Percentiles rank a stretch among this genome's conserved stretches.
These are phyloP conservation scores for Tuber brumale DNA, from an alignment of 495 filamentous ascomycete genomes.

Conservation along the genomic window DNA sequence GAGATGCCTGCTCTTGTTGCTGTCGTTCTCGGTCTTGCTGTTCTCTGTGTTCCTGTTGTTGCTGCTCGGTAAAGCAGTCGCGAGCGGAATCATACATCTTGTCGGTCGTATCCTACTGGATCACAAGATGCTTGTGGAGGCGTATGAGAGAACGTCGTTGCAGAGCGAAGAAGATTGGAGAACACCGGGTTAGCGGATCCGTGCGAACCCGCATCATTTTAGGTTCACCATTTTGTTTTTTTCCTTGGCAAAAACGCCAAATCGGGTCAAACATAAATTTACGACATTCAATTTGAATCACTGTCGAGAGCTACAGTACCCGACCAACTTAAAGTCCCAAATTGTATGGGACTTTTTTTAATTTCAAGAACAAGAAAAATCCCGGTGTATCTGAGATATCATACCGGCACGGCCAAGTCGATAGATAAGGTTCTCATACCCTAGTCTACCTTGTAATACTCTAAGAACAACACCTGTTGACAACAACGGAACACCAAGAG, in stretches of 20 bases:
- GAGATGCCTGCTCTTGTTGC: constrained; percentile 3
- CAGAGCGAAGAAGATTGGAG: not conserved
- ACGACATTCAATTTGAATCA: not conserved
- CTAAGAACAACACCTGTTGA: not conserved
- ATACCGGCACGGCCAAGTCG: not conserved
- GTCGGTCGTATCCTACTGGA: constrained; percentile 2
- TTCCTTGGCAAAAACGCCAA: not conserved
- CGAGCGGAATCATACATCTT: constrained; percentile 33
- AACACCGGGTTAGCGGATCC: not conserved
- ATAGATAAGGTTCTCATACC: not conserved
- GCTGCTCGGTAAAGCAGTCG: constrained; percentile 37
- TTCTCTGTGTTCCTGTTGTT: constrained; percentile 22
- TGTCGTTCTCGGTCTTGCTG: constrained; percentile 18
- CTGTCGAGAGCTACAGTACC: not conserved
- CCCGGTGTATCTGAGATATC: not conserved
- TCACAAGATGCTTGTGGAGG: not conserved
- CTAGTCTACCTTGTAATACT: not conserved
- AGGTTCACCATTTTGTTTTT: not conserved
- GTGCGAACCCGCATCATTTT: not conserved
- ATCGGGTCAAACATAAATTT: not conserved
- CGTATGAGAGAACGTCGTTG: not conserved
- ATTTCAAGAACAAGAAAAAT: not conserved
- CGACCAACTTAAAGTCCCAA: not conserved
- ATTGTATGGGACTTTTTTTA: not conserved
- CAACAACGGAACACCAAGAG: not conserved